Evolutionary conservation across 176 grass and related monocot genomes (phyloP).

Genomic region (Eremochloa ophiuroides): DNA sequence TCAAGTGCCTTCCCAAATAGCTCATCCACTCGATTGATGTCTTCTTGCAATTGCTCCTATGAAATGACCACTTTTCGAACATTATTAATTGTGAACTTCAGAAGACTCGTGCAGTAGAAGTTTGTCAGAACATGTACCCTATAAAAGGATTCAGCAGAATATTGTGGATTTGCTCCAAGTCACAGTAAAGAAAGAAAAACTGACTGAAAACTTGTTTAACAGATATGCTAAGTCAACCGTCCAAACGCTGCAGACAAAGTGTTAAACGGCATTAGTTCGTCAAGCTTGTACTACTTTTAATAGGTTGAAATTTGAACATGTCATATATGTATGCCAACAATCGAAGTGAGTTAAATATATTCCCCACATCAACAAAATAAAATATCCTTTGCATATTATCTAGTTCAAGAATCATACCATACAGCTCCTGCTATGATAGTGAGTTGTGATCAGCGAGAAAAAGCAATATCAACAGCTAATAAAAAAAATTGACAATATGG

Average conservation of each 20-base stretch:
- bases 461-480: not conserved
- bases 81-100: constrained; percentile 1
- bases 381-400: not conserved
- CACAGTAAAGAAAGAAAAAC: constrained; percentile 89
- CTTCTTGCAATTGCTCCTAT: constrained; percentile 97
- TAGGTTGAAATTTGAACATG: not conserved
- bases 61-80: constrained; percentile 11
- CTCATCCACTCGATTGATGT: constrained; percentile 64
- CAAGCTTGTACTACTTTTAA: not conserved
- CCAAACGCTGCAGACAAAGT: constrained; percentile 62
- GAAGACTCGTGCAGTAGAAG: not conserved
- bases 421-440: not conserved
- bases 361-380: not conserved
- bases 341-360: not conserved
- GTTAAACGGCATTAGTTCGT: not conserved
- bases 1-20: constrained; percentile 82
- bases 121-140: constrained; percentile 38
- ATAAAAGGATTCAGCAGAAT: constrained; percentile 83
- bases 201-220: constrained; percentile 79
- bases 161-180: constrained; percentile 90
- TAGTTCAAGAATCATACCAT: not conserved
- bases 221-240: constrained; percentile 88
- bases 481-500: not conserved
- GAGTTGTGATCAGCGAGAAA: not conserved
- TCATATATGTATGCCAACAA: too few species aligned